Conservation (phyloP, 768 basidiomycete species). For the Hericium coralloides region DNA sequence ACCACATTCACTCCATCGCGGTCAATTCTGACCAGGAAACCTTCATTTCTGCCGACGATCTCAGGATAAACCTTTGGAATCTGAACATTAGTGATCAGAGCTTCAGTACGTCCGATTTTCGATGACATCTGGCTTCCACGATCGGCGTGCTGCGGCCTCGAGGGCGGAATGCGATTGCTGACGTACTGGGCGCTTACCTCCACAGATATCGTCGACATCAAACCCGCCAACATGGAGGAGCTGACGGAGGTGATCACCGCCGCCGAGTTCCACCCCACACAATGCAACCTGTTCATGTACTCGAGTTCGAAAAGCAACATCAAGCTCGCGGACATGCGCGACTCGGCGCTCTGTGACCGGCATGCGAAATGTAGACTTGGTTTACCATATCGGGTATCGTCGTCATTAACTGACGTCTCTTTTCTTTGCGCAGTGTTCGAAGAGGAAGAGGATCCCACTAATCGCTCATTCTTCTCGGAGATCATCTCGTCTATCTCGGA, state of each 20-base stretch:
- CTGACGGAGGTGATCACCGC: slow-evolving; percentile 99
- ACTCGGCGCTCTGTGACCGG: slow-evolving; percentile 91
- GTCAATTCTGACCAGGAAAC: slow-evolving; percentile 99
- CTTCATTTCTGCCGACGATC: slow-evolving; percentile 98
- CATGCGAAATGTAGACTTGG: slow-evolving; percentile 81
- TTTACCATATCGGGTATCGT: not conserved
- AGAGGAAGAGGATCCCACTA: slow-evolving; percentile 96
- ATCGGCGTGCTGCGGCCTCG: not conserved
- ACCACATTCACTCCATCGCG: slow-evolving; percentile 99
- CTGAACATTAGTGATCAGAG: slow-evolving; percentile 97
- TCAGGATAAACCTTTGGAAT: slow-evolving; percentile 97
- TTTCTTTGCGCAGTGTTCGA: slow-evolving; percentile 67
- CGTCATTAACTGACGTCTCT: slow-evolving; percentile 1
- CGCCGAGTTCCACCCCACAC: slow-evolving; percentile 94
- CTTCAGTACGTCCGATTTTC: slow-evolving; percentile 66
- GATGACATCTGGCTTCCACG: not conserved
- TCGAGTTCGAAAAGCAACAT: slow-evolving; percentile 99
- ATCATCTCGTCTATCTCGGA: slow-evolving; percentile 99
- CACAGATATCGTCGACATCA: slow-evolving; percentile 98
- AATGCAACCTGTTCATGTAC: slow-evolving; percentile 99
- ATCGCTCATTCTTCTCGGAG: slow-evolving; percentile 98
- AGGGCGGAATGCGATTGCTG: not conserved
- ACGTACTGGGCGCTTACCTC: slow-evolving; percentile 2
- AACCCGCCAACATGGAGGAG: slow-evolving; percentile 99
- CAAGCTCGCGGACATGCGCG: slow-evolving; percentile 99